Evolutionary conservation across 352 stramenopile species (phyloP).

Genomic region (Globisporangium abappressorium): DNA sequence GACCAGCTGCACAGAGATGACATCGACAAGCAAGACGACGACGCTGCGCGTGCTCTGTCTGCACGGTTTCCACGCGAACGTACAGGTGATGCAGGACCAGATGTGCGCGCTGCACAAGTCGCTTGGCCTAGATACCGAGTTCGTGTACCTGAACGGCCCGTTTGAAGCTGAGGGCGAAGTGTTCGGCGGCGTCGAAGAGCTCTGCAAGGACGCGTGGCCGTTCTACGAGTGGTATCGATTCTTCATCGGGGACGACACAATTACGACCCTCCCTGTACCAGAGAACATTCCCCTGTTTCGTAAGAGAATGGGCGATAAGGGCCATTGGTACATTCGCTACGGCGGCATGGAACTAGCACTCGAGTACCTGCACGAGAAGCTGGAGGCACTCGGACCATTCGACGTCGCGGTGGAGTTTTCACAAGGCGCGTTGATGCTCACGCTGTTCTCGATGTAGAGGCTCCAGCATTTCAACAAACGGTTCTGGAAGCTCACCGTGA

Average conservation of each 20-base stretch:
- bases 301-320: neutral
- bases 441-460: slow-evolving; percentile 55
- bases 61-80: slow-evolving; percentile 49
- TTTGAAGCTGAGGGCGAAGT: slow-evolving; percentile 34
- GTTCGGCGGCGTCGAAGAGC: slow-evolving; percentile 29
- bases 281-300: neutral
- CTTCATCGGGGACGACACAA: slow-evolving; percentile 25
- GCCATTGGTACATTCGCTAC: slow-evolving; percentile 21
- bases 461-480: slow-evolving; percentile 27
- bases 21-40: too few species aligned
- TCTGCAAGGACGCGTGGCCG: slow-evolving; percentile 23
- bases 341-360: slow-evolving; percentile 27
- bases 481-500: slow-evolving; percentile 51
- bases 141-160: slow-evolving; percentile 25
- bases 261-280: slow-evolving; percentile 18
- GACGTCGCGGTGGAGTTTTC: slow-evolving; percentile 74
- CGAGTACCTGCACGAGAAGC: slow-evolving; percentile 52
- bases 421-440: slow-evolving; percentile 66
- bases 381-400: slow-evolving; percentile 52
- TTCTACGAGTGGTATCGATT: slow-evolving; percentile 46
- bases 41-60: slow-evolving; percentile 47
- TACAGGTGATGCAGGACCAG: slow-evolving; percentile 1
- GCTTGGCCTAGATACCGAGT: neutral
- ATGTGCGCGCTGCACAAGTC: neutral
- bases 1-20: too few species aligned